These are phyloP conservation scores for Xylaria sp. DNA, from an alignment of 495 filamentous ascomycete species.

Conservation along the genomic window DNA sequence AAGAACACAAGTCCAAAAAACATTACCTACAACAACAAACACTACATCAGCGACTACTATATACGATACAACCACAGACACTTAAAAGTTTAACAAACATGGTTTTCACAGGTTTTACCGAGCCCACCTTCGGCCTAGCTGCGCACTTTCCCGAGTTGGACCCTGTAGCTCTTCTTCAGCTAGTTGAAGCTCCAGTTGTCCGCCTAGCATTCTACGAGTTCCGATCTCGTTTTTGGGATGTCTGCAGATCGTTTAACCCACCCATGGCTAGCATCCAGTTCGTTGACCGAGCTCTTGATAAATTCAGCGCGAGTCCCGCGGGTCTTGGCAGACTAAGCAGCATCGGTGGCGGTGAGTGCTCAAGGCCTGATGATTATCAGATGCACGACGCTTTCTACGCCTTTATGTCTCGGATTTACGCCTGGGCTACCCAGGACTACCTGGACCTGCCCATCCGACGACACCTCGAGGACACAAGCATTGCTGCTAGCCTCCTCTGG, in stretches of 20 bases:
- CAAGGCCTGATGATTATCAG: not conserved
- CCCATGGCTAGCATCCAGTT: too few relatives aligned
- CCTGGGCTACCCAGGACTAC: not conserved
- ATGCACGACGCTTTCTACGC: not conserved
- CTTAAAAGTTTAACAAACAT: not conserved
- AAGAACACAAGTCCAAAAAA: not conserved
- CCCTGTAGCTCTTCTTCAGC: not conserved
- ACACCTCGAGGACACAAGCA: not conserved
- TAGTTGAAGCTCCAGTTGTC: slow-evolving; percentile 8
- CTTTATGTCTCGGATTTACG: slow-evolving; percentile 1
- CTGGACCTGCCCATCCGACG: not conserved
- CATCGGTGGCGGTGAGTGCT: not conserved
- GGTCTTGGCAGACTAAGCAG: not conserved
- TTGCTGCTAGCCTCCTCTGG: not conserved
- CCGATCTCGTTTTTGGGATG: not conserved
- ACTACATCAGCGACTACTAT: not conserved
- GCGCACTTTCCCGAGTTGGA: slow-evolving; percentile 1
- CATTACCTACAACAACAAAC: not conserved
- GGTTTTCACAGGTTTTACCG: not conserved
- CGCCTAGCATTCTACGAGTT: slow-evolving; percentile 5
- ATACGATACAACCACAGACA: not conserved
- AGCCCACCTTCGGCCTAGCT: not conserved
- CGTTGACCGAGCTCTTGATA: not conserved
- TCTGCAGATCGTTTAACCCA: too few relatives aligned
- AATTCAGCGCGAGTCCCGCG: not conserved